phyloP scores from a whole-genome alignment of 805 yeast genomes.

The Candida koratica region DNA sequence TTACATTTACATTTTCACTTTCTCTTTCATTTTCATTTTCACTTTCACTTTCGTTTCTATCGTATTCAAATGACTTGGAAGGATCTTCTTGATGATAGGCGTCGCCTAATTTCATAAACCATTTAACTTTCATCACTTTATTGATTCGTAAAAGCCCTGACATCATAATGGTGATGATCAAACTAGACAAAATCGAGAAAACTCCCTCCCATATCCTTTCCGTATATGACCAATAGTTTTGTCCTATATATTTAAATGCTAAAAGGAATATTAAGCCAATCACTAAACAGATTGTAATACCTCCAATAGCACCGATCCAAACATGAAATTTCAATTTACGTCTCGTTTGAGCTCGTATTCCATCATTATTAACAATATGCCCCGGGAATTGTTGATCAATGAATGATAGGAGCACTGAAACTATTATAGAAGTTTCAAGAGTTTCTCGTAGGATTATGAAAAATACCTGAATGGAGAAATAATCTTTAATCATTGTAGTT shows the following conservation, averaged over 20 bases:
- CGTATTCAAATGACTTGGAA: not conserved
- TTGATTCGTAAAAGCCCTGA: conserved; percentile 75
- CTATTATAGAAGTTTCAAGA: conserved; percentile 17
- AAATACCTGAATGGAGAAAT: conserved; percentile 71
- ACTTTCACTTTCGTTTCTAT: conserved; percentile 7
- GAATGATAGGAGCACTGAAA: conserved; percentile 72
- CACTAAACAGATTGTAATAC: conserved; percentile 62
- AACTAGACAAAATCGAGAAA: conserved; percentile 70
- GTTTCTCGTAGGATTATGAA: conserved; percentile 70
- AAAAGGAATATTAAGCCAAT: conserved; percentile 70
- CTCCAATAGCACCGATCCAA: conserved; percentile 75
- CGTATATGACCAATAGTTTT: conserved; percentile 81
- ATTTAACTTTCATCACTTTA: conserved; percentile 71
- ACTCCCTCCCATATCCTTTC: conserved; percentile 90
- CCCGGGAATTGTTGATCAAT: conserved; percentile 46
- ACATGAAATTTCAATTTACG: conserved; percentile 57
- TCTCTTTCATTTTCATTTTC: not conserved
- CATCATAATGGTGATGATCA: conserved; percentile 85
- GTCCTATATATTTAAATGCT: conserved; percentile 71
- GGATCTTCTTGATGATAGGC: conserved; percentile 24
- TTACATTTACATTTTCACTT: not conserved
- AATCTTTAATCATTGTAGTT: conserved; percentile 26
- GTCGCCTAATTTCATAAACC: conserved; percentile 50
- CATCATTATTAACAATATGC: not conserved
- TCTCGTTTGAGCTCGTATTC: not conserved